A percentile compares a stretch with the other conserved stretches of the same genome.
Conservation (phyloP, 2,329 filamentous ascomycete species). For the Penicillium sp. region DNA sequence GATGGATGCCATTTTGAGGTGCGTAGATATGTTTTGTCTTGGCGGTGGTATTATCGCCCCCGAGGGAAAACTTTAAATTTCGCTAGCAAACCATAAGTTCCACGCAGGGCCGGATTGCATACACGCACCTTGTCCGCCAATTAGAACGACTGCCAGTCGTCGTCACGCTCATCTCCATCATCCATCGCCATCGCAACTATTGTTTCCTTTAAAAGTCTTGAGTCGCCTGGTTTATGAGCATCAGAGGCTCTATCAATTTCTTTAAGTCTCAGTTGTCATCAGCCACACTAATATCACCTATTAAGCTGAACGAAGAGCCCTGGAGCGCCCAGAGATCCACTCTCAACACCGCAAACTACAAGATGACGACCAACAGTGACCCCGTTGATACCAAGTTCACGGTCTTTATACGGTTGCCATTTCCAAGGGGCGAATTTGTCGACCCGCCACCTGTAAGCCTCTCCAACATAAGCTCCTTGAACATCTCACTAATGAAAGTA, state of each 20-base stretch:
- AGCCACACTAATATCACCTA: neutral
- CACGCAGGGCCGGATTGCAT: neutral
- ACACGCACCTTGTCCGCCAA: constrained; percentile 11
- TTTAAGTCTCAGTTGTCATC: neutral
- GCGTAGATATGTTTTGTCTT: neutral
- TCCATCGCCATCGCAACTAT: constrained; percentile 2
- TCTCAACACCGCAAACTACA: constrained; percentile 7
- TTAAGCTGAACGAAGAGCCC: neutral
- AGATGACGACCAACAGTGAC: constrained; percentile 12
- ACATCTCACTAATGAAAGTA: constrained; percentile 40
- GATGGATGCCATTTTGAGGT: neutral
- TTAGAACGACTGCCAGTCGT: constrained; percentile 1
- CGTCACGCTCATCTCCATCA: constrained; percentile 10
- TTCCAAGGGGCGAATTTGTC: constrained; percentile 79
- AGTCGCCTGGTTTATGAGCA: neutral
- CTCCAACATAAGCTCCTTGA: constrained; percentile 1
- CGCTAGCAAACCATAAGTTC: neutral
- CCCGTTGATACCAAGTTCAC: constrained; percentile 50
- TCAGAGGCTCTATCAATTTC: neutral
- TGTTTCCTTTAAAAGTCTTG: neutral
- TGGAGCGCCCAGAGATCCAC: neutral
- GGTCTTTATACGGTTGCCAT: constrained; percentile 85
- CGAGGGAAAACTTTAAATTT: neutral
- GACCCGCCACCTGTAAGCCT: constrained; percentile 77
- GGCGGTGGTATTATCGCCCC: neutral